Base-by-base conservation (phyloP, 2,329 filamentous ascomycete species). In the Fusarium beomiforme region DNA sequence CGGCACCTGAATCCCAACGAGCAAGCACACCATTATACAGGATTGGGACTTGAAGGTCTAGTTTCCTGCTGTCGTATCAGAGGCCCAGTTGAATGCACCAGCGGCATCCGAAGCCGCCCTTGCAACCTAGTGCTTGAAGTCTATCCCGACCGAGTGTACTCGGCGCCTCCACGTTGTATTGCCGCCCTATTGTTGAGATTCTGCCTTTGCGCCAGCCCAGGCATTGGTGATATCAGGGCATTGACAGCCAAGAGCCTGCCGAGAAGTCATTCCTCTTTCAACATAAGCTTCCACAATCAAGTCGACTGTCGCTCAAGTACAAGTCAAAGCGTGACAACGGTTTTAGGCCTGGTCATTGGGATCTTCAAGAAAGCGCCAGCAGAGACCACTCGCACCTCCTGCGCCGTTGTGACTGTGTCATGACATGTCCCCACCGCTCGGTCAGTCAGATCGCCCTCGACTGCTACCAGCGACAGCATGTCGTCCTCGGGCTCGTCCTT, bases 401-500 rank as follows among this genome's bases (percentile, higher is more conserved):
- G 60, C 57, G 59, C 72, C 63, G 71, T 73, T 71, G 68, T 74
- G 73, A 69, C 74, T 37, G 72, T 76, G 76, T 75, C 73, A 77
- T 77, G 76, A 75, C 72, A 76, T 76, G 75, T 75, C 69, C 74
- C 74, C 73, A 76, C 73, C 59, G 61, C 75, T 74, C 76, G 74
- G 73, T 75, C 74, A 75, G 67, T 71, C 73, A 70, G 72, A 69
- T 73, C 63, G 75, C 68, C 73, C 71, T 70, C 71, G 74, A 69
- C 75, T 76, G 74, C 72, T 67, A 68, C 63, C 63, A 67, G 70
- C 64, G 61, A 72, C 77, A 79, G 77, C 74, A 83, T 84, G 79
- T 85, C 82, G 57, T 86, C 85, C 29, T 86, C 82, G 65, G 81
- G 84, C 71, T 86, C 84, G 36, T 86, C 85, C 59, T 86, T 84